phyloP scores from a whole-genome alignment of 1,139 yeast species.

The Meyerozyma elateridarum region DNA sequence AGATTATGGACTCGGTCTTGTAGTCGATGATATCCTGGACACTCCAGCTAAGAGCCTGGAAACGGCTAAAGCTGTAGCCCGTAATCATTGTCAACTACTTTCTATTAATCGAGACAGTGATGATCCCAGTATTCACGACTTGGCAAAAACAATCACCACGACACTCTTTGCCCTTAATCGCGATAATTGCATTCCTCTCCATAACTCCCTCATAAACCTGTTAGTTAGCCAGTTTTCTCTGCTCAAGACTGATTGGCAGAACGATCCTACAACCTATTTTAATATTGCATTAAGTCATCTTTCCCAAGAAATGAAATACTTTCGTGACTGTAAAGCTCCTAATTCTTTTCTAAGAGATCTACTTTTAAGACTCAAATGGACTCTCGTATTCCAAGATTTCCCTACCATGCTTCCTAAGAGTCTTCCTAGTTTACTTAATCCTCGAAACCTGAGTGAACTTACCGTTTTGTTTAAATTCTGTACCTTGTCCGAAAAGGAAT shows the following conservation, averaged over 20 bases:
- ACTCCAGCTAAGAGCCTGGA: constrained; percentile 10
- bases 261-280: constrained; percentile 1
- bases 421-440: constrained; percentile 18
- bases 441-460: constrained; percentile 12
- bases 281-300: not conserved
- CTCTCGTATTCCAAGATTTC: constrained; percentile 25
- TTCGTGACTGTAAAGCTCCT: constrained; percentile 21
- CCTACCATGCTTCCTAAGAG: constrained; percentile 15
- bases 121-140: not conserved
- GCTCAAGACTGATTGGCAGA: constrained; percentile 2
- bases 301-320: constrained; percentile 13
- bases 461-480: constrained; percentile 18
- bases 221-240: constrained; percentile 5
- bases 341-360: constrained; percentile 18
- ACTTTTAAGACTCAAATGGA: constrained; percentile 26
- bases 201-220: constrained; percentile 5
- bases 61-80: constrained; percentile 8
- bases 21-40: constrained; percentile 16
- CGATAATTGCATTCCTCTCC: constrained; percentile 5
- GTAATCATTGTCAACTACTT: too few species aligned
- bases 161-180: constrained; percentile 6
- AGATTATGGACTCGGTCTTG: constrained; percentile 20
- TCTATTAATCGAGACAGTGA: constrained; percentile 2
- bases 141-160: constrained; percentile 4
- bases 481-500: constrained; percentile 14